Base-by-base conservation (phyloP, 352 stramenopile genomes). In the Phytopythium delawarense region DNA sequence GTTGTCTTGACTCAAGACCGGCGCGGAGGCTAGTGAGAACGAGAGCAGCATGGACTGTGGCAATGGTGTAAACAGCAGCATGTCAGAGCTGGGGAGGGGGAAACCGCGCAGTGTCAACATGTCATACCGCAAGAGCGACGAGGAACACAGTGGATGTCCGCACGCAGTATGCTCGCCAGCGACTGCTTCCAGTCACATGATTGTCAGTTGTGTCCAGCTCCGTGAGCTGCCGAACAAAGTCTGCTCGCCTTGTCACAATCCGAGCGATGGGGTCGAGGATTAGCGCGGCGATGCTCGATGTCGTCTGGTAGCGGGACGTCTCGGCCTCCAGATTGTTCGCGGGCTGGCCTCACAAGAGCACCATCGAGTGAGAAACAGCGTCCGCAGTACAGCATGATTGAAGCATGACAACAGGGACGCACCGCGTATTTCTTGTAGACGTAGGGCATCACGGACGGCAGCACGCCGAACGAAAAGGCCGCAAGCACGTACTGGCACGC, bases 371-470 rank as follows among this genome's bases (percentile, higher is more conserved):
- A n/a, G n/a, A n/a, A n/a, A n/a, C n/a, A n/a, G n/a, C n/a, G n/a
- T n/a, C n/a, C n/a, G n/a, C n/a, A n/a, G n/a, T n/a, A n/a, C n/a
- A n/a, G n/a, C n/a, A n/a, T n/a, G n/a, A n/a, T n/a, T n/a, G n/a
- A n/a, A n/a, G n/a, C n/a, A n/a, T n/a, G n/a, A 53, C 18, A 44
- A 23, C 13, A 49, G 23, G 23, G n/a, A 62, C 74, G 44, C 67
- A 91, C 81, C 64, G 78, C 69, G 50, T 83, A 91, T 40, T 87
- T 88, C 55, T 77, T 81, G 71, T 87, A 88, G 25, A 88, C 76
- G 56, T 84, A 91, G 1, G 81, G 75, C 79, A 89, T 86, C n/a
- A 86, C 70, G 11, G 79, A 89, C 9, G 81, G 79, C 13, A 91
- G 63, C 40, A 84, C 75, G 15, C 79, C 81, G 58, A 87, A 91